Conservation (phyloP, 768 basidiomycete genomes). For the Harrya chromipes region DNA sequence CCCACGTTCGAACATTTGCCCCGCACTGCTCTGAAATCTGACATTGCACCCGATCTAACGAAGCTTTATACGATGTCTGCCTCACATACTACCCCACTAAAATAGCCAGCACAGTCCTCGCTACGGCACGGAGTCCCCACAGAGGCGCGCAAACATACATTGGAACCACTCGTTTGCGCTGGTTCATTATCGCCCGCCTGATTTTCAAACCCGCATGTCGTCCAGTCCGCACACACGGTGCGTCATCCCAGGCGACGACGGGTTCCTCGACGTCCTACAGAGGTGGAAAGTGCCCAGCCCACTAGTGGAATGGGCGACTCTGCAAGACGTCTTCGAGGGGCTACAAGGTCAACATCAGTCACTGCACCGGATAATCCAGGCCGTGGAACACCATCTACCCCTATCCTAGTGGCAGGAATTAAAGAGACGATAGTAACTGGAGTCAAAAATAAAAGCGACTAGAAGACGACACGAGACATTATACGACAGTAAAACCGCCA, state of each 20-base stretch:
- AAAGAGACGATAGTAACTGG: constrained; percentile 3
- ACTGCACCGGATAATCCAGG: no score
- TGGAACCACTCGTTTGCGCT: constrained; percentile 51
- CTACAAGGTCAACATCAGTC: not conserved
- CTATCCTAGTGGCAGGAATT: not conserved
- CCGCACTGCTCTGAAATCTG: no score
- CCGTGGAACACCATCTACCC: no score
- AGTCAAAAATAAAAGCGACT: not conserved
- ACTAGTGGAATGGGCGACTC: not conserved
- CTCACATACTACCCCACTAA: constrained; percentile 75
- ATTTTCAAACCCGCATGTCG: not conserved
- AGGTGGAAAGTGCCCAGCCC: constrained; percentile 4
- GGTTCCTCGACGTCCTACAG: constrained; percentile 3
- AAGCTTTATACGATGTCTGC: constrained; percentile 49
- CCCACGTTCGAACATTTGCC: no score
- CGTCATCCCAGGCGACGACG: constrained; percentile 19
- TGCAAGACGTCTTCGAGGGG: constrained; percentile 10
- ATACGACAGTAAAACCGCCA: constrained; percentile 9
- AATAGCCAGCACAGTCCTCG: constrained; percentile 67
- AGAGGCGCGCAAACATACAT: constrained; percentile 46
- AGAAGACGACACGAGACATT: constrained; percentile 6
- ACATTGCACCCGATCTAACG: no score
- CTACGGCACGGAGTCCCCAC: constrained; percentile 76
- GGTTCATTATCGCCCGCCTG: constrained; percentile 22
- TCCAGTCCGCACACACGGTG: constrained; percentile 8